These are phyloP conservation scores for Oenanthe sinensis DNA, from an alignment of 129 eudicot species.

Conservation along the genomic window DNA sequence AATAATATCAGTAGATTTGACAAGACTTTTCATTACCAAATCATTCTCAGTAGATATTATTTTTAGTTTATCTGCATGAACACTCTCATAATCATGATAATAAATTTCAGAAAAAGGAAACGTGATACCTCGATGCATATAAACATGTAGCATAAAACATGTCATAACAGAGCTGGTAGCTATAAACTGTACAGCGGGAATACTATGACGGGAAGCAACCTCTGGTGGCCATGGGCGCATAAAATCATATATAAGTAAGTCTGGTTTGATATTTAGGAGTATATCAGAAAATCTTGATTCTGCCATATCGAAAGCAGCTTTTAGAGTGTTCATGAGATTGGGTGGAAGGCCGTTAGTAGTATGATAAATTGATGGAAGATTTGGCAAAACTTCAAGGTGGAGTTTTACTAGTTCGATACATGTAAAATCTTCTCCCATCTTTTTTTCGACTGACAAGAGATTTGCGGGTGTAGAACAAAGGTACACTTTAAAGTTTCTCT, in stretches of 20 bases:
- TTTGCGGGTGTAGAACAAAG: neutral
- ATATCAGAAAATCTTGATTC: neutral
- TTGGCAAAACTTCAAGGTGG: neutral
- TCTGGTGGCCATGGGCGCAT: conserved; percentile 9
- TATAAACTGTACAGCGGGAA: conserved; percentile 6
- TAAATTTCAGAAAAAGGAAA: neutral
- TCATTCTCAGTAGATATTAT: neutral
- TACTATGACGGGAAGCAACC: neutral
- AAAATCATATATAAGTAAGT: neutral
- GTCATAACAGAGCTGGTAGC: neutral
- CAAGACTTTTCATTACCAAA: no score
- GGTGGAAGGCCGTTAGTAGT: conserved; percentile 16
- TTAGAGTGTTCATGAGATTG: conserved; percentile 6
- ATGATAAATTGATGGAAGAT: conserved; percentile 9
- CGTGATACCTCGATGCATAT: neutral
- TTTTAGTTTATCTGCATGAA: neutral
- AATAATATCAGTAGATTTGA: neutral
- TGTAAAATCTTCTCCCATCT: neutral
- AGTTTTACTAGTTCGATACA: neutral
- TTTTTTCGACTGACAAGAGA: neutral
- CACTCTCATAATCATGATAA: neutral
- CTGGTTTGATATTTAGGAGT: neutral
- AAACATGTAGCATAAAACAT: neutral
- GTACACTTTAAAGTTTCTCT: neutral
- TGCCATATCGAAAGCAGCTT: neutral